Percentiles rank a stretch among this genome's conserved stretches.
phyloP scores from a whole-genome alignment of 257 asterid species.

The Vinca minor region DNA sequence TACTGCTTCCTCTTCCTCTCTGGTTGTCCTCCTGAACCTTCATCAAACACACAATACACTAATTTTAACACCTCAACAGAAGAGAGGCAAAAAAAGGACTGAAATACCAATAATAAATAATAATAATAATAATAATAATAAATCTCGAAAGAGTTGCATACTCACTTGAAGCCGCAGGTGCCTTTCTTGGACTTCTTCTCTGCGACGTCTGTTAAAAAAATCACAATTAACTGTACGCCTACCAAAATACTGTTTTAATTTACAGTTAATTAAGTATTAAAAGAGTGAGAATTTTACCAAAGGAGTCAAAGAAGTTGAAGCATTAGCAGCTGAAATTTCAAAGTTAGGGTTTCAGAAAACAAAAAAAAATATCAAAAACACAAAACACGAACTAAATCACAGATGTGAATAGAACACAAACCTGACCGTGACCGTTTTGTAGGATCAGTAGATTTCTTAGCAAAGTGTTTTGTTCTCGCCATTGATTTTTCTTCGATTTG shows the following conservation, averaged over 20 bases:
- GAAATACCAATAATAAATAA: no score
- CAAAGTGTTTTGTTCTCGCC: constrained; percentile 61
- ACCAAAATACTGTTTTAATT: background rate
- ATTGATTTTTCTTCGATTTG: constrained; percentile 17
- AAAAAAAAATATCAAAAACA: background rate
- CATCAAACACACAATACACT: constrained; percentile 6
- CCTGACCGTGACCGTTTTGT: constrained; percentile 29
- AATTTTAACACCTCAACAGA: constrained; percentile 4
- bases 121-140: no score
- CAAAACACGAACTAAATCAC: no score
- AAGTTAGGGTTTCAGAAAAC: constrained; percentile 33
- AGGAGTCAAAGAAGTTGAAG: constrained; percentile 28
- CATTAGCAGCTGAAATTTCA: constrained; percentile 45
- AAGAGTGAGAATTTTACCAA: constrained; percentile 16
- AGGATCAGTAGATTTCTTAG: constrained; percentile 10
- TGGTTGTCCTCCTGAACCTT: constrained; percentile 16
- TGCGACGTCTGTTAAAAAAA: constrained; percentile 25
- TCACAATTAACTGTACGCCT: background rate
- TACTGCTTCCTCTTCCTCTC: constrained; percentile 23
- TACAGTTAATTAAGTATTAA: constrained; percentile 4
- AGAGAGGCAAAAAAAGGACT: constrained; percentile 3
- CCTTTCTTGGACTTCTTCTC: constrained; percentile 21
- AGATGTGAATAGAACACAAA: constrained; percentile 12
- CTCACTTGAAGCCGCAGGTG: constrained; percentile 30
- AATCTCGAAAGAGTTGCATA: background rate